A percentile compares a stretch with the other conserved stretches of the same genome.
These are phyloP conservation scores for Hirschioporus abietinus DNA, from an alignment of 768 basidiomycete genomes.

Conservation along the genomic window DNA sequence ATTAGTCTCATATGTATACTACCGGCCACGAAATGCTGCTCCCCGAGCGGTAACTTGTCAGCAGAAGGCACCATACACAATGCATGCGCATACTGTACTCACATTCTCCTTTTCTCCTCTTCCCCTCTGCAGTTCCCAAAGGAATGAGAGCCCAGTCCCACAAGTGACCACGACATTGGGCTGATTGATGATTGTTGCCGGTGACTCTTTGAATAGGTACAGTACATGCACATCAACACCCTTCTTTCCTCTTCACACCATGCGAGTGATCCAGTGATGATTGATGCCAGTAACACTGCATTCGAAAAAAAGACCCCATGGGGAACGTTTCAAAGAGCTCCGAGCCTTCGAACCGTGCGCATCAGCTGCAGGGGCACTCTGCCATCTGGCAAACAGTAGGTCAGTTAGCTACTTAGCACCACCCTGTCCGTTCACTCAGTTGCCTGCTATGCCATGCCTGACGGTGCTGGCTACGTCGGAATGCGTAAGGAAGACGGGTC, in stretches of 20 bases:
- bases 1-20: too few relatives aligned
- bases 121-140: too few relatives aligned
- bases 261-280: not conserved
- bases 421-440: not conserved
- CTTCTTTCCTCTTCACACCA: not conserved
- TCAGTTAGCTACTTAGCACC: too few relatives aligned
- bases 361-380: not conserved
- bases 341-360: not conserved
- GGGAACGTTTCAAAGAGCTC: not conserved
- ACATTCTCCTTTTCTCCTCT: too few relatives aligned
- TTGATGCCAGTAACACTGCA: not conserved
- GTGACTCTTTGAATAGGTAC: not conserved
- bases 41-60: too few relatives aligned
- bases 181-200: too few relatives aligned
- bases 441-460: not conserved
- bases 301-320: not conserved
- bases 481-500: not conserved
- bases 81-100: too few relatives aligned
- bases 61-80: too few relatives aligned
- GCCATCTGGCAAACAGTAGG: not conserved
- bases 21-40: too few relatives aligned
- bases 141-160: too few relatives aligned
- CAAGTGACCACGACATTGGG: too few relatives aligned
- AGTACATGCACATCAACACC: not conserved
- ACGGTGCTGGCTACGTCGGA: not conserved